These are phyloP conservation scores for Coemansia sp. DNA, from an alignment of 192 early-diverging fungal species.

Conservation along the genomic window DNA sequence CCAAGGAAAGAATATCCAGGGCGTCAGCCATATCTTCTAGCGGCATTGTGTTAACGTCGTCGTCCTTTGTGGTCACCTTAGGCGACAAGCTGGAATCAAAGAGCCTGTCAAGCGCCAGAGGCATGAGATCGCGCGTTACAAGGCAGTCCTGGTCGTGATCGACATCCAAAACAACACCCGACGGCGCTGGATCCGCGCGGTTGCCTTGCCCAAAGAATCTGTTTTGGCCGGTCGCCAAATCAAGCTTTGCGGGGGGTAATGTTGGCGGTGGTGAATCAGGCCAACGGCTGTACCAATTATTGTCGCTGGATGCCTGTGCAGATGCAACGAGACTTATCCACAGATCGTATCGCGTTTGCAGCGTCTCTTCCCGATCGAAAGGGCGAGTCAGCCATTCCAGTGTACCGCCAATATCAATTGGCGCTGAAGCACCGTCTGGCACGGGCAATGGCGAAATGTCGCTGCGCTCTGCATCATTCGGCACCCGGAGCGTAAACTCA, in stretches of 20 bases:
- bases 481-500: constrained; percentile 14
- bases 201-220: neutral
- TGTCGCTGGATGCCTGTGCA: neutral
- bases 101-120: too few species aligned
- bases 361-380: constrained; percentile 21
- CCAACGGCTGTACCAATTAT: constrained; percentile 21
- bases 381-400: constrained; percentile 26
- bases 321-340: constrained; percentile 31
- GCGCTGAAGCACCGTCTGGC: neutral
- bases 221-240: neutral
- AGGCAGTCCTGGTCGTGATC: too few species aligned
- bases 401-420: constrained; percentile 22
- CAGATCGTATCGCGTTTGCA: constrained; percentile 28
- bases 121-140: too few species aligned
- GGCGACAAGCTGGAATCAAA: too few species aligned
- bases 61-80: too few species aligned
- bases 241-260: neutral
- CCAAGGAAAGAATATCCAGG: constrained; percentile 32
- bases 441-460: neutral
- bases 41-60: neutral
- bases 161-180: neutral
- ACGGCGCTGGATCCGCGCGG: neutral
- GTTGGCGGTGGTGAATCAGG: constrained; percentile 21
- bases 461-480: neutral
- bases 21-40: constrained; percentile 7